A percentile compares a stretch with the other conserved stretches of the same genome.
Evolutionary conservation across 768 basidiomycete genomes (phyloP).

Genomic region (Strobilomyces confusus): DNA sequence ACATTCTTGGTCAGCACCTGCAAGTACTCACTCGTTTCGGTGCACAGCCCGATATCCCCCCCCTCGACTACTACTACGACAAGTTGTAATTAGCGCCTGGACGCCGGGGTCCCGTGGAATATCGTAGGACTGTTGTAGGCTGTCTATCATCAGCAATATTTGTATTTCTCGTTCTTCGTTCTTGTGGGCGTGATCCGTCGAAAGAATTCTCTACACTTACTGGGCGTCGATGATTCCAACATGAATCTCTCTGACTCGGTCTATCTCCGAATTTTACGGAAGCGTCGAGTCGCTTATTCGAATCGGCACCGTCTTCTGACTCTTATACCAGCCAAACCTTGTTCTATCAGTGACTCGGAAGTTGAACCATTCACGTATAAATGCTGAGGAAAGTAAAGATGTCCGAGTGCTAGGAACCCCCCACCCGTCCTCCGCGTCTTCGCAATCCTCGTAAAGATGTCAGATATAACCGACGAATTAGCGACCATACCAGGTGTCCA

Average conservation of each 20-base stretch:
- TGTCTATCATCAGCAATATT: conserved; percentile 15
- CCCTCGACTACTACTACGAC: conserved; percentile 91
- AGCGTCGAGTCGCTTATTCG: not conserved
- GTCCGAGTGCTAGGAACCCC: not conserved
- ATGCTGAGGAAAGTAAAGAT: not conserved
- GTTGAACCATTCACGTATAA: not conserved
- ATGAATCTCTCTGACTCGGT: not conserved
- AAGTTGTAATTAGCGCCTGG: conserved; percentile 55
- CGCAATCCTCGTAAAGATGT: conserved; percentile 11
- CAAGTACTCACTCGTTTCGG: conserved; percentile 10
- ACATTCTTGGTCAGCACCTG: not conserved
- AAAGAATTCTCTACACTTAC: no score
- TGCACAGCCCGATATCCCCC: conserved; percentile 76
- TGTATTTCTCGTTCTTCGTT: conserved; percentile 3
- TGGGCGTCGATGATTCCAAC: no score
- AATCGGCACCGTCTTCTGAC: not conserved
- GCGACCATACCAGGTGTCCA: conserved; percentile 29
- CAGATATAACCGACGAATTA: conserved; percentile 21
- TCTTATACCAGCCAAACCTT: not conserved
- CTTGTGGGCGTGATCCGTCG: not conserved
- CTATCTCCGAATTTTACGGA: not conserved
- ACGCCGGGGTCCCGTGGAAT: conserved; percentile 6
- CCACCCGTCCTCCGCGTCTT: no score
- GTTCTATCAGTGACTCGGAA: conserved; percentile 12
- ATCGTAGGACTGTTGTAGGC: conserved; percentile 13